A percentile compares a stretch with the other conserved stretches of the same genome.
Conservation (phyloP, 148 eudicot species). For the Selenicereus undatus region DNA sequence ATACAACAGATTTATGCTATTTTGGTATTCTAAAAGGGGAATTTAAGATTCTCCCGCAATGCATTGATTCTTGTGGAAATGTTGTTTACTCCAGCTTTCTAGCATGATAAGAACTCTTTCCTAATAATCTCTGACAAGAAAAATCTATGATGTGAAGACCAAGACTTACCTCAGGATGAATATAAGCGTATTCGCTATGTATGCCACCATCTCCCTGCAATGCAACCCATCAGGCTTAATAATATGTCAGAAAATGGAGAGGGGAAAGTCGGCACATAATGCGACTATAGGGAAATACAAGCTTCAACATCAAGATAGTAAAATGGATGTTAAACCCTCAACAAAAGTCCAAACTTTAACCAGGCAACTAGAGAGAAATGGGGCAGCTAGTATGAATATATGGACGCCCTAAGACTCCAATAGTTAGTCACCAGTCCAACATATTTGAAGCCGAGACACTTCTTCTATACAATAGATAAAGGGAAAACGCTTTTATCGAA, state of each 20-base stretch:
- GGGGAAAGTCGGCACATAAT: background rate
- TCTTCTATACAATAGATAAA: background rate
- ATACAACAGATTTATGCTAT: background rate
- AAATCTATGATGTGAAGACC: background rate
- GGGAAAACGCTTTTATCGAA: background rate
- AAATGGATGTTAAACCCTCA: background rate
- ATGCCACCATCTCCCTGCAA: conserved; percentile 97
- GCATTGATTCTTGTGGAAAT: background rate
- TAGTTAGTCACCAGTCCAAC: background rate
- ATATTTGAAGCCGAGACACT: background rate
- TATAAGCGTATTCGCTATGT: conserved; percentile 91
- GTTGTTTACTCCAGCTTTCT: background rate
- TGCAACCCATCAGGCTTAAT: conserved; percentile 1
- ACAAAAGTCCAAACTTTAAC: background rate
- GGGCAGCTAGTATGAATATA: background rate
- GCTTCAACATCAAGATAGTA: background rate
- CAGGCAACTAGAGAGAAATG: background rate
- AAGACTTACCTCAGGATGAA: conserved; percentile 80
- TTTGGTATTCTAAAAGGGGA: background rate
- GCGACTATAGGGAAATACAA: background rate
- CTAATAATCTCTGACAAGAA: background rate
- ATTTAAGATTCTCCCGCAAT: background rate
- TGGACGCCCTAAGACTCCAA: background rate
- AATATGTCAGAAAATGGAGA: conserved; percentile 1
- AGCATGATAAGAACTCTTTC: background rate